Percentiles rank a stretch among this genome's conserved stretches.
Conservation (phyloP, 192 early-diverging fungal species). For the Coemansia sp. region DNA sequence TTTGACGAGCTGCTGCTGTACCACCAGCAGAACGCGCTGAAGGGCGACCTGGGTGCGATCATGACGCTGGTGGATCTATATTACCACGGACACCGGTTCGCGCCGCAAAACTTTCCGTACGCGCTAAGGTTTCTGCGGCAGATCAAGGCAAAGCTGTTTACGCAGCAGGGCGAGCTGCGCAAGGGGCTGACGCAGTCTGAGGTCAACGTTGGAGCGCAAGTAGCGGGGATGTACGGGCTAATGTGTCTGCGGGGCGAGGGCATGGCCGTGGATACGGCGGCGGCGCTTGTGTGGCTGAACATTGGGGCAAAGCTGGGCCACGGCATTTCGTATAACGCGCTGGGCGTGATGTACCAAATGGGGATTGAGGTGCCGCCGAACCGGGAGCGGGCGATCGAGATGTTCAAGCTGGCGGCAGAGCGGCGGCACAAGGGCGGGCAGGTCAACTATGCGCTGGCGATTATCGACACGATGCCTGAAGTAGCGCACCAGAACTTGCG, state of each 20-base stretch:
- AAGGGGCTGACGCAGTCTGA: slow-evolving; percentile 21
- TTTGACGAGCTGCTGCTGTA: slow-evolving; percentile 79
- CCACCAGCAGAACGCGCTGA: slow-evolving; percentile 61
- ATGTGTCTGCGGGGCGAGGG: slow-evolving; percentile 96
- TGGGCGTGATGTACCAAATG: slow-evolving; percentile 80
- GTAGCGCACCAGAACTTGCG: slow-evolving; percentile 57
- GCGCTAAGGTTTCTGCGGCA: slow-evolving; percentile 29
- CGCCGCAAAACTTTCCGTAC: slow-evolving; percentile 21
- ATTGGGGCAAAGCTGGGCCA: slow-evolving; percentile 65
- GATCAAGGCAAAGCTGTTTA: slow-evolving; percentile 14
- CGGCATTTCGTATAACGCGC: slow-evolving; percentile 63
- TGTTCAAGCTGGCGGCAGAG: slow-evolving; percentile 69
- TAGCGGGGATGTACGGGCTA: slow-evolving; percentile 75
- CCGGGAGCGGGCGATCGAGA: slow-evolving; percentile 57
- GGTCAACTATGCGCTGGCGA: slow-evolving; percentile 63
- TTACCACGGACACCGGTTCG: slow-evolving; percentile 69
- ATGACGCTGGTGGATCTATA: slow-evolving; percentile 74
- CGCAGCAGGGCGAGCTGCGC: slow-evolving; percentile 20
- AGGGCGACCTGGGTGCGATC: slow-evolving; percentile 45
- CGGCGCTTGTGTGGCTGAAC: slow-evolving; percentile 78
- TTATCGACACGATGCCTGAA: slow-evolving; percentile 16
- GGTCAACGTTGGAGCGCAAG: slow-evolving; percentile 56
- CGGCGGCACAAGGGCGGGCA: slow-evolving; percentile 73
- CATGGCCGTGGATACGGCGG: slow-evolving; percentile 54
- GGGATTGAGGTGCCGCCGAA: slow-evolving; percentile 61